Evolutionary conservation across 2,329 filamentous ascomycete genomes (phyloP).

Genomic region (Fusarium udum): DNA sequence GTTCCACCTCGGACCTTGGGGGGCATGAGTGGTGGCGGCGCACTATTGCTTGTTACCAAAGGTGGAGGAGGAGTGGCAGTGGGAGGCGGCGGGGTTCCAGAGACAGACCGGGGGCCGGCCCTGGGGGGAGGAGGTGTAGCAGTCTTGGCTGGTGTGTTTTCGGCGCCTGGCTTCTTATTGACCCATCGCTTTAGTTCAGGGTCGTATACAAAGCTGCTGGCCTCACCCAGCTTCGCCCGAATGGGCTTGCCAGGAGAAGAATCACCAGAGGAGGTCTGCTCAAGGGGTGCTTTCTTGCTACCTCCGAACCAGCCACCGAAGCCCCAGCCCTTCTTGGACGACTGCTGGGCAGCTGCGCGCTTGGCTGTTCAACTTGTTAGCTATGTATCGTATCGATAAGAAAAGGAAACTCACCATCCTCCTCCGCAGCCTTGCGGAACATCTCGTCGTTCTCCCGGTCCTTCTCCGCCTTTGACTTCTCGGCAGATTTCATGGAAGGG

Average conservation of each 20-base stretch:
- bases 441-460: conserved; percentile 86
- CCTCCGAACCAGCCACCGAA: conserved; percentile 87
- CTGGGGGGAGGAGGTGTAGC: conserved; percentile 84
- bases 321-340: conserved; percentile 76
- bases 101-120: conserved; percentile 61
- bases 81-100: conserved; percentile 59
- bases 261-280: conserved; percentile 46
- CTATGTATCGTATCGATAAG: background rate
- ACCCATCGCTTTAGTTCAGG: conserved; percentile 97
- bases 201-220: conserved; percentile 93
- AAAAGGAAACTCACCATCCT: conserved; percentile 65
- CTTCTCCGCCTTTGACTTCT: conserved; percentile 72
- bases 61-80: conserved; percentile 47
- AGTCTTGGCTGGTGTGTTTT: conserved; percentile 65
- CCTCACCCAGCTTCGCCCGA: conserved; percentile 91
- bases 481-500: conserved; percentile 57
- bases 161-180: conserved; percentile 87
- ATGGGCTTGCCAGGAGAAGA: conserved; percentile 73
- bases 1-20: conserved; percentile 43
- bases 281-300: conserved; percentile 63
- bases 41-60: conserved; percentile 45
- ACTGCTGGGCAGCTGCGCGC: conserved; percentile 61
- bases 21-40: conserved; percentile 46
- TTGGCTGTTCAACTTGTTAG: conserved; percentile 60
- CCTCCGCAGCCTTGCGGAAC: conserved; percentile 84